Evolutionary conservation across 192 early-diverging fungal genomes (phyloP).

Genomic region (Rhizoclosmatium globosum): DNA sequence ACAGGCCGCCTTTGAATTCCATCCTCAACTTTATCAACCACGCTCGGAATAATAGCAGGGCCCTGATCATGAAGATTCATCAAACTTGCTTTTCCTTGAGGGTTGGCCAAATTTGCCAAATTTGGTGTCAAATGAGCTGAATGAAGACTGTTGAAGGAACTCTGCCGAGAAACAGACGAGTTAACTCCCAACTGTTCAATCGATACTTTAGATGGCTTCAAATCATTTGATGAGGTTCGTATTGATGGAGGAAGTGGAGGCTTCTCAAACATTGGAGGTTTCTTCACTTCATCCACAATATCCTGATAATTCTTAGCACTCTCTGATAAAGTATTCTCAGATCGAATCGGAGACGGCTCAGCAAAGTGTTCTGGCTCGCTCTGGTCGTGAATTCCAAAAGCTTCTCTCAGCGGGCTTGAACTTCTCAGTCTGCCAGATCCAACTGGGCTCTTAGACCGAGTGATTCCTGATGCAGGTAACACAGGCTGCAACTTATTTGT

Average conservation of each 20-base stretch:
- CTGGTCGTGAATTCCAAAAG: constrained; percentile 9
- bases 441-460: too few relatives aligned
- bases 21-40: constrained; percentile 34
- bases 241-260: neutral
- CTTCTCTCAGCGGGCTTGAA: constrained; percentile 5
- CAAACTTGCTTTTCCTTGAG: constrained; percentile 7
- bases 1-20: neutral
- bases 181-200: neutral
- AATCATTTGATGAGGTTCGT: neutral
- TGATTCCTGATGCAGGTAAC: too few relatives aligned
- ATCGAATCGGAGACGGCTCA: neutral
- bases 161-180: constrained; percentile 14
- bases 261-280: neutral
- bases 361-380: constrained; percentile 24
- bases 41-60: constrained; percentile 35
- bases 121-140: constrained; percentile 17
- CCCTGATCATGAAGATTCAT: constrained; percentile 39
- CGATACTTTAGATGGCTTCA: neutral
- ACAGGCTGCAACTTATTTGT: too few relatives aligned
- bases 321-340: too few relatives aligned
- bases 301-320: neutral
- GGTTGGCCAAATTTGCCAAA: constrained; percentile 33
- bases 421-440: neutral
- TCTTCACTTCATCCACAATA: neutral
- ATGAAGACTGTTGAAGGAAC: neutral